Conservation (phyloP, 2,329 filamentous ascomycete genomes). For the Emergomyces orientalis region DNA sequence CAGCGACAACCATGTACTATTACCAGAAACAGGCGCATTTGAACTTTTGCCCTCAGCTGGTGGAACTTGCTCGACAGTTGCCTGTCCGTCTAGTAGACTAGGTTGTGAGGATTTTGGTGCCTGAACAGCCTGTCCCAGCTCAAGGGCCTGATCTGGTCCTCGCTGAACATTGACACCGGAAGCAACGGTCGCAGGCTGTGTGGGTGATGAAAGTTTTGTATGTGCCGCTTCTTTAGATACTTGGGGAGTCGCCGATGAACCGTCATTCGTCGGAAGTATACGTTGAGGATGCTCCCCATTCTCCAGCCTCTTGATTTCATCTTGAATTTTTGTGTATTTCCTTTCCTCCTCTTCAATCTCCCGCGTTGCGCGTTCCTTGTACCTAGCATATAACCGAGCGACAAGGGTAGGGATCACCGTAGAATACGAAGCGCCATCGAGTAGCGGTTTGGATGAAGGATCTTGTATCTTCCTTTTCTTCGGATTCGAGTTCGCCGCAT, state of each 20-base stretch:
- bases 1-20: not conserved
- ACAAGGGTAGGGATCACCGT: constrained; percentile 63
- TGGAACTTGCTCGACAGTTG: not conserved
- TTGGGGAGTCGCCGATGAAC: not conserved
- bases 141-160: not conserved
- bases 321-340: constrained; percentile 52
- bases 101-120: not conserved
- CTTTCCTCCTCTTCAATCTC: constrained; percentile 68
- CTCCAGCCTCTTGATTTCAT: constrained; percentile 61
- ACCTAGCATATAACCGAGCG: constrained; percentile 63
- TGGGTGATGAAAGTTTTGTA: not conserved
- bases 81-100: not conserved
- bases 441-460: constrained; percentile 49
- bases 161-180: not conserved
- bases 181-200: not conserved
- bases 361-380: constrained; percentile 58
- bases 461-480: constrained; percentile 67
- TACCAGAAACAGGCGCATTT: not conserved
- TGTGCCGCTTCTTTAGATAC: not conserved
- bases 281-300: constrained; percentile 46
- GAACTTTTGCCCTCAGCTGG: not conserved
- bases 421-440: constrained; percentile 56
- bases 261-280: constrained; percentile 6
- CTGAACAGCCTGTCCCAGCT: not conserved
- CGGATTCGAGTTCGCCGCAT: constrained; percentile 37